A percentile compares a stretch with the other conserved stretches of the same genome.
Conservation (phyloP, 345 rosid genomes). For the Fremontodendron californicum region DNA sequence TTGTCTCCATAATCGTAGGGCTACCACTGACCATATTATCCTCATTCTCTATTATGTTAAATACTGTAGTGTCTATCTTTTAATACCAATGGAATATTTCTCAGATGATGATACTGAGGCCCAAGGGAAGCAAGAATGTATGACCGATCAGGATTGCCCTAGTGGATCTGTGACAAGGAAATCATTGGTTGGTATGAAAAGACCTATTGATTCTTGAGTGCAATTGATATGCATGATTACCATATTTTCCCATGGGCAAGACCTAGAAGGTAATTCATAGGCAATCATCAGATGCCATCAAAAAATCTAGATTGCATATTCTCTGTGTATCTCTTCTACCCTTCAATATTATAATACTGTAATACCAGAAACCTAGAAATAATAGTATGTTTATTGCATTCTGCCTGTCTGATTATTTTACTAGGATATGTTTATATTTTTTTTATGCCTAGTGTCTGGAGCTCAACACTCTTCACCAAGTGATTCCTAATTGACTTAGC, state of each 20-base stretch:
- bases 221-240: neutral
- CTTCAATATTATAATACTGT: neutral
- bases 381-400: neutral
- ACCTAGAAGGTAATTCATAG: slow-evolving; percentile 11
- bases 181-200: slow-evolving; percentile 43
- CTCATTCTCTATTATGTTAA: neutral
- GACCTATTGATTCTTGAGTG: slow-evolving; percentile 5
- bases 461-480: slow-evolving; percentile 6
- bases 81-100: neutral
- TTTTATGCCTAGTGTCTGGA: slow-evolving; percentile 17
- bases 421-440: neutral
- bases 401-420: neutral
- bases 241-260: neutral
- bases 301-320: slow-evolving; percentile 3
- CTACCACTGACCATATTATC: neutral
- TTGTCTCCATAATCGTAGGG: neutral
- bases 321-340: neutral
- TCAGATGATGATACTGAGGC: slow-evolving; percentile 62
- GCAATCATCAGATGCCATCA: slow-evolving; percentile 11
- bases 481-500: slow-evolving; percentile 23
- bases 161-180: slow-evolving; percentile 39
- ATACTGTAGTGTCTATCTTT: neutral
- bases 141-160: slow-evolving; percentile 29
- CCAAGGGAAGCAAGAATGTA: slow-evolving; percentile 31
- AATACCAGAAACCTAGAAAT: neutral